Conservation (phyloP, 1,139 yeast species). For the Tardiomyces blankii region DNA sequence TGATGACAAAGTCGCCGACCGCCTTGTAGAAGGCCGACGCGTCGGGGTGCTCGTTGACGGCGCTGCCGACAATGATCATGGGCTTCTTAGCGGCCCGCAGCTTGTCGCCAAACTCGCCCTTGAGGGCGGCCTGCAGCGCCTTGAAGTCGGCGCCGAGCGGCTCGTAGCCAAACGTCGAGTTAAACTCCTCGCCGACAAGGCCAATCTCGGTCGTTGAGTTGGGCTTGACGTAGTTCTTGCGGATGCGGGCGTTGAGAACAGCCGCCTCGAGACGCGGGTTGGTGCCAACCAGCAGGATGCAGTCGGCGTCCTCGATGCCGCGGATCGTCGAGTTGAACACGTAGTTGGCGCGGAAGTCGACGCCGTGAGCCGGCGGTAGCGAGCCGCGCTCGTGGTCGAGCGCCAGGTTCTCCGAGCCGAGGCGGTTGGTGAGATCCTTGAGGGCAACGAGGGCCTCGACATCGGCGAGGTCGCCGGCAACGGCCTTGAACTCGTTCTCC, state of each 20-base stretch:
- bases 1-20: conserved; percentile 52
- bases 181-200: conserved; percentile 67
- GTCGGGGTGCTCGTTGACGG: conserved; percentile 60
- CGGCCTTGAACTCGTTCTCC: conserved; percentile 67
- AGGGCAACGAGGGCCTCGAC: conserved; percentile 76
- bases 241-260: conserved; percentile 72
- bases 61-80: conserved; percentile 73
- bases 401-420: conserved; percentile 75
- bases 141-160: conserved; percentile 54
- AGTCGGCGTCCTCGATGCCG: conserved; percentile 78
- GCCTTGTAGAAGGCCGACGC: conserved; percentile 50
- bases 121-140: conserved; percentile 49
- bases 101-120: conserved; percentile 61
- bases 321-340: conserved; percentile 69
- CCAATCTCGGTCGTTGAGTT: conserved; percentile 52
- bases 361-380: conserved; percentile 56
- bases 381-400: conserved; percentile 51
- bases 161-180: conserved; percentile 59
- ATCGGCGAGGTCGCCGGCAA: conserved; percentile 75
- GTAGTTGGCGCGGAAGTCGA: conserved; percentile 71
- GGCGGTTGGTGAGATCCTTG: conserved; percentile 65
- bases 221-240: conserved; percentile 65
- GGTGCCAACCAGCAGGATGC: conserved; percentile 67
- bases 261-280: conserved; percentile 92
- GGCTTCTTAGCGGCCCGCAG: conserved; percentile 62